Base-by-base conservation (phyloP, 495 filamentous ascomycete genomes). In the Acidomyces sp. region DNA sequence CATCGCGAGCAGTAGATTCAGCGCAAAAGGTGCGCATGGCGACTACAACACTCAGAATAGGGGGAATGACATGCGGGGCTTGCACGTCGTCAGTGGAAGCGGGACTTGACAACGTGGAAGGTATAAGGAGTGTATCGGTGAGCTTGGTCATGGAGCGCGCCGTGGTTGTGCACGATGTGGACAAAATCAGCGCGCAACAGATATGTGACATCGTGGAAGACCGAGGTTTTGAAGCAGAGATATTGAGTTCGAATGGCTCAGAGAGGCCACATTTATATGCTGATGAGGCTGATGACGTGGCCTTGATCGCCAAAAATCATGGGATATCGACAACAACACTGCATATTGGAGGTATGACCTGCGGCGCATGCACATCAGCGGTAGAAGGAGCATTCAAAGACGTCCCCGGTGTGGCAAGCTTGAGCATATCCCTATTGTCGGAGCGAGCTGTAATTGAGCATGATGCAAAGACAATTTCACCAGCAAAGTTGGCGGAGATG, bases 281-380 rank as follows among this genome's bases (percentile, higher is more conserved):
- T 11, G 43, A 38, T 27, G 51, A 53, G 30, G 55, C 50, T 4
- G 59, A 52, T 16, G 45, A 52, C 3, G 32, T 39, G 38, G 54
- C 58, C 12, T 59, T 51, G 23, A 36, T 45, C 15, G 32, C 39
- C 22, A 23, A 28, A 3, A 49, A 48, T 16, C 25, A 23, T 23
- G 39, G 37, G 12, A 43, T 74, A 13, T 77, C 76, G 6, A 76
- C 71, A 3, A 95, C 86, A 7, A 97, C 83, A 0, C 62, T 96
- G 30, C 78, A 83, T 13, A 77, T 96, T n/a, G 82, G 86, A 49
- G 90, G 90, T 19, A 97, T 97, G 90, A 96, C 90, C 5, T 95
- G 88, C 55, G 87, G 87, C 30, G 85, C 88, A 24, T 97, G 88
- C 54, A 93, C 87, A 6, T 82, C 85, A 35, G 84, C 87, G 0